Conservation (phyloP, 352 stramenopile genomes). For the Pythium apleroticum region DNA sequence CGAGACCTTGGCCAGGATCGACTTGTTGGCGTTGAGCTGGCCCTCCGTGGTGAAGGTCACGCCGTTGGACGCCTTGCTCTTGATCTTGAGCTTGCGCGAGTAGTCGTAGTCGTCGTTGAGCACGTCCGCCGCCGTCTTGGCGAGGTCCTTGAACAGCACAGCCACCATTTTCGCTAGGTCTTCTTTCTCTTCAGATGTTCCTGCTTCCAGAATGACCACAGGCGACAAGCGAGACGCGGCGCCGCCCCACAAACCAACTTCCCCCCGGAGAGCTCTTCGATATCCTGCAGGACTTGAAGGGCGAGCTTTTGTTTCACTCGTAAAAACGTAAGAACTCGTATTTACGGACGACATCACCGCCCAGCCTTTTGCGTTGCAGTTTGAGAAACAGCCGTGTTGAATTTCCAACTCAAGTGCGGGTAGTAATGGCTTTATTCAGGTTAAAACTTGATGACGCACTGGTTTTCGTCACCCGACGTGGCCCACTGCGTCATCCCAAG, state of each 20-base stretch:
- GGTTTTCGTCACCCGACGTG: neutral
- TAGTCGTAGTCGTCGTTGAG: constrained; percentile 90
- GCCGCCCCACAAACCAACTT: constrained; percentile 12
- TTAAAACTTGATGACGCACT: neutral
- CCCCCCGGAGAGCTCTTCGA: constrained; percentile 15
- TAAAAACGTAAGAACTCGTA: neutral
- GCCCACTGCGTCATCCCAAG: constrained; percentile 1
- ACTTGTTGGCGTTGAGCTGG: constrained; percentile 84
- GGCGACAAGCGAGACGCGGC: constrained; percentile 17
- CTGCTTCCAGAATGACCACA: constrained; percentile 48
- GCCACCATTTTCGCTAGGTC: constrained; percentile 40
- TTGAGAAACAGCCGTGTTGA: constrained; percentile 13
- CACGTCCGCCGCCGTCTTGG: constrained; percentile 82
- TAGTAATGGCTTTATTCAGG: neutral
- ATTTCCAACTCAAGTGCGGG: neutral
- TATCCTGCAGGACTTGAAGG: constrained; percentile 7
- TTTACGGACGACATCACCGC: neutral
- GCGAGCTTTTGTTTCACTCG: neutral
- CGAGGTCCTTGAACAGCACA: constrained; percentile 84
- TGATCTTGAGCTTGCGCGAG: constrained; percentile 91
- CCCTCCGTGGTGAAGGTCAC: constrained; percentile 87
- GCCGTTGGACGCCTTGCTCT: constrained; percentile 85
- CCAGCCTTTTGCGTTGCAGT: constrained; percentile 4
- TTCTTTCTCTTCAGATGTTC: constrained; percentile 11
- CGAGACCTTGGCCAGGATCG: constrained; percentile 82